These are phyloP conservation scores for Globomyces pollinis-pini DNA, from an alignment of 192 early-diverging fungal genomes.

Conservation along the genomic window DNA sequence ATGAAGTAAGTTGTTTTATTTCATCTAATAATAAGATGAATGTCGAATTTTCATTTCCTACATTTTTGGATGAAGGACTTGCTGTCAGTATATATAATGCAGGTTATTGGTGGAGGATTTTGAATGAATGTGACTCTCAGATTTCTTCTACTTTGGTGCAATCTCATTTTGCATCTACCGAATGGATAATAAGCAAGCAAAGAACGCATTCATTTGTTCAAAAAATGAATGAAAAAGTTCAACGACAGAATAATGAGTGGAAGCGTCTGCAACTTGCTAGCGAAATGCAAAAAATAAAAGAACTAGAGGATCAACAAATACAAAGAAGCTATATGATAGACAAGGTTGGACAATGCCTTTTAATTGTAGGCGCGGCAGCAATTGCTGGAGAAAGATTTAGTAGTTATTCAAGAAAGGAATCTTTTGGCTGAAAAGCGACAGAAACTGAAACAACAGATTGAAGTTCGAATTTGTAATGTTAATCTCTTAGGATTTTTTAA, in stretches of 20 bases:
- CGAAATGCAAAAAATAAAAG: not conserved
- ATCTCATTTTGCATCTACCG: not conserved
- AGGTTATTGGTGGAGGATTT: not conserved
- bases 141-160: not conserved
- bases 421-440: no score
- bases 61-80: no score
- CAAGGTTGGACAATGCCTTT: not conserved
- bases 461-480: not conserved
- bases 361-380: not conserved
- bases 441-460: not conserved
- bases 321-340: not conserved
- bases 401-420: not conserved
- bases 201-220: not conserved
- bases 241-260: not conserved
- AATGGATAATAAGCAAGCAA: no score
- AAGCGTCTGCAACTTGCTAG: not conserved
- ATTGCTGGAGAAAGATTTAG: not conserved
- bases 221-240: not conserved
- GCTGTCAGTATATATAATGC: no score
- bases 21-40: no score
- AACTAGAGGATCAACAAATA: not conserved
- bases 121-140: not conserved
- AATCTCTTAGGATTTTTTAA: not conserved
- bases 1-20: no score
- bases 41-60: no score